These are phyloP conservation scores for Puccinia polysora DNA, from an alignment of 1,284 basidiomycete genomes.

Conservation along the genomic window DNA sequence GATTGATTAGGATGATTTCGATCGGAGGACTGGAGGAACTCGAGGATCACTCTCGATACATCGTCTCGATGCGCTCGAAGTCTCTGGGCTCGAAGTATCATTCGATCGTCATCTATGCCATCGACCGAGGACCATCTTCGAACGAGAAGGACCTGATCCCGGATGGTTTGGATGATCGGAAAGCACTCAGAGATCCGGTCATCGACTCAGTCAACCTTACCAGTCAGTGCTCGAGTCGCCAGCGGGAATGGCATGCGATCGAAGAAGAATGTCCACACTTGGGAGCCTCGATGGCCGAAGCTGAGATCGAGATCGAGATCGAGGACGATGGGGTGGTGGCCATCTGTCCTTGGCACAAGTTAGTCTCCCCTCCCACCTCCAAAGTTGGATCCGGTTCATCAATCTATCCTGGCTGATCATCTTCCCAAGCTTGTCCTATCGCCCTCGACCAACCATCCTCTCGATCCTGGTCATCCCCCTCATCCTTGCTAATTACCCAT, in stretches of 20 bases:
- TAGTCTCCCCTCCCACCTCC: slow-evolving; percentile 34
- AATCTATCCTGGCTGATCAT: too few relatives aligned
- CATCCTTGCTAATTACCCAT: background rate
- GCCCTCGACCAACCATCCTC: too few relatives aligned
- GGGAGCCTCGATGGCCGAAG: slow-evolving; percentile 51
- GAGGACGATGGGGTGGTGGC: slow-evolving; percentile 46
- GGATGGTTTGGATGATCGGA: too few relatives aligned
- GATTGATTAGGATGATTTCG: slow-evolving; percentile 31
- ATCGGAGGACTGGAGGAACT: slow-evolving; percentile 22
- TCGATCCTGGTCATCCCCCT: background rate
- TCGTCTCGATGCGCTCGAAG: slow-evolving; percentile 24
- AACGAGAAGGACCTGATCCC: too few relatives aligned
- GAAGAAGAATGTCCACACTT: slow-evolving; percentile 52
- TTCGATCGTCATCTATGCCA: slow-evolving; percentile 34
- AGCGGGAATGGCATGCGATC: slow-evolving; percentile 47
- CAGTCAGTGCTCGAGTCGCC: too few relatives aligned
- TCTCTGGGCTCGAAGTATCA: slow-evolving; percentile 36
- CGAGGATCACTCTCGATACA: slow-evolving; percentile 19
- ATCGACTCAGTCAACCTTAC: too few relatives aligned
- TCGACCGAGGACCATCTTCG: too few relatives aligned
- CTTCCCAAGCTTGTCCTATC: too few relatives aligned
- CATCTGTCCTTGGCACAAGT: slow-evolving; percentile 51
- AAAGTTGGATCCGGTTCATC: too few relatives aligned
- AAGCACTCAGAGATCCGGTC: too few relatives aligned
- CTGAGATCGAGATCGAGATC: slow-evolving; percentile 48